Base-by-base conservation (phyloP, 257 asterid species). In the Primulina tabacum region DNA sequence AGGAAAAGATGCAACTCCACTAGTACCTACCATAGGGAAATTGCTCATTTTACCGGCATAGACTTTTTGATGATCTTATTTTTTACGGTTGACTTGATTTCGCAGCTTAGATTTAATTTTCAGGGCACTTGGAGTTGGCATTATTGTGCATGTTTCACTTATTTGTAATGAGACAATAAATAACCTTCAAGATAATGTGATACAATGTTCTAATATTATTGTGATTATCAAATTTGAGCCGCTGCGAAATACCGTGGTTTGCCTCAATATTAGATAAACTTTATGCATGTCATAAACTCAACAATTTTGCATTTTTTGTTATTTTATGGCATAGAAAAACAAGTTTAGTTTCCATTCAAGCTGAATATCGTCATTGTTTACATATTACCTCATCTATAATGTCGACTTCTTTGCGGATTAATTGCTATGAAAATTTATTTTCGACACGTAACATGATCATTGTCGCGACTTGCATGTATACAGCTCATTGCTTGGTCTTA, bases 381-480 rank as follows among this genome's bases (percentile, higher is more conserved):
- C 8, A 50, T 50, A 16, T 50, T 17, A 2, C 21, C 21, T 50
- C 57, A 50, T 50, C 57, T 50, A 50, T 50, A 3, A 1, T 50
- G 57, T 50, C 21, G 20, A 50, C 8, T 50, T 50, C 21, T 50
- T 50, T 14, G 21, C 5, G 7, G 8, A 50, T 16, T 4, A 16
- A 50, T 50, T 9, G 18, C 59, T 52, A 33, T 50, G 26, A 65
- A 52, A 70, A 43, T 43, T 37, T 70, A 62, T 33, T 70, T 67
- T 80, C 43, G 64, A 37, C 67, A 66, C 60, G 38, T 57, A 66
- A 40, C 47, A 63, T 66, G 40, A 70, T 69, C 73, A 77, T 60
- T 65, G 71, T 74, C 75, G 33, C 71, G 67, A 52, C 67, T 53
- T 43, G 73, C 55, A 70, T 67, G 64, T 26, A 11, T 60, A 18